Percentiles rank a stretch among this genome's conserved stretches.
These are phyloP conservation scores for Ophiocytium majus DNA, from an alignment of 352 stramenopile species.

Conservation along the genomic window DNA sequence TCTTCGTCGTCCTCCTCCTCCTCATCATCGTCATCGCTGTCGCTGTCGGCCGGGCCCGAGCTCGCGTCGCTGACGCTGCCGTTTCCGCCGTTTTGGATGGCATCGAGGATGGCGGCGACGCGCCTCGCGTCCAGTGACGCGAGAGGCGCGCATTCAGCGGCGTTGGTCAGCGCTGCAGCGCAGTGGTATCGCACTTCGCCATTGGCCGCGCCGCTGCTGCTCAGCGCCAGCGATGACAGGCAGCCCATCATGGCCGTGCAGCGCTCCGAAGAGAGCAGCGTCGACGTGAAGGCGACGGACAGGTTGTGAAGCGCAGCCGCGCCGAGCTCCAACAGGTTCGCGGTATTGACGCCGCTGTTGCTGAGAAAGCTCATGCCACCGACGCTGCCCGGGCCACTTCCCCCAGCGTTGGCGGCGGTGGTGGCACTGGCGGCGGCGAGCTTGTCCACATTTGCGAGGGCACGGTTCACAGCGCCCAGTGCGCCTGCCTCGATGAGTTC, in stretches of 20 bases:
- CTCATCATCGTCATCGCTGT: background rate
- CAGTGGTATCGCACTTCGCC: background rate
- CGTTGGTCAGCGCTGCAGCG: background rate
- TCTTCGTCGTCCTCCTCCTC: background rate
- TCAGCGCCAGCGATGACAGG: background rate
- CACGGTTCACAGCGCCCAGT: background rate
- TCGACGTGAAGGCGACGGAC: background rate
- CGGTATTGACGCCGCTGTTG: background rate
- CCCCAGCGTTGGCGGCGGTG: background rate
- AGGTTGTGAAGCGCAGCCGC: conserved; percentile 11
- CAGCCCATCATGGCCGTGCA: background rate
- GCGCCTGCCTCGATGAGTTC: background rate
- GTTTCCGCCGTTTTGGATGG: too few relatives aligned
- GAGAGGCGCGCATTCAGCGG: conserved; percentile 7
- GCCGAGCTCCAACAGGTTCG: background rate
- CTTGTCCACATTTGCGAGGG: background rate
- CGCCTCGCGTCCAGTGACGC: background rate
- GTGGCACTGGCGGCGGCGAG: background rate
- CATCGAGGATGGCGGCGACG: background rate
- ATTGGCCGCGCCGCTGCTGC: background rate
- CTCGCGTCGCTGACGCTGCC: background rate
- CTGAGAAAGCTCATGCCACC: too few relatives aligned
- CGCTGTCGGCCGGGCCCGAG: background rate
- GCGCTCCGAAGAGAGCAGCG: background rate
- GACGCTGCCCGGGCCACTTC: too few relatives aligned